These are phyloP conservation scores for Termitomyces sp. DNA, from an alignment of 768 basidiomycete genomes.

Conservation along the genomic window DNA sequence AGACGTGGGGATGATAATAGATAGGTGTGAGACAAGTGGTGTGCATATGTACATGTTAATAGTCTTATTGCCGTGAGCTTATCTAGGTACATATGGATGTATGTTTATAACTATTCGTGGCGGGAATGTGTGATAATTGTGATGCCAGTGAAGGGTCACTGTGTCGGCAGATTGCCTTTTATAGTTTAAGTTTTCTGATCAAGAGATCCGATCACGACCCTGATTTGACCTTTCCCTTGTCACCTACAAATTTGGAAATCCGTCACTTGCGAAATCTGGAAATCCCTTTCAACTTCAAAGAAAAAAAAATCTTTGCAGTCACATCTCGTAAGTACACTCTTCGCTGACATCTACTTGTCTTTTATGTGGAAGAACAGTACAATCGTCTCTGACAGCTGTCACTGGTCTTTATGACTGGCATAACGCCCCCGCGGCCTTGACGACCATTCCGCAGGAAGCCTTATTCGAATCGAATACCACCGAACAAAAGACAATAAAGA, in stretches of 20 bases:
- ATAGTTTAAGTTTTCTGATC: not conserved
- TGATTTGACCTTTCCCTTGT: constrained; percentile 16
- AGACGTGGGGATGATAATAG: too few relatives aligned
- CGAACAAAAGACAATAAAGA: constrained; percentile 18
- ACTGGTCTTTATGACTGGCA: not conserved
- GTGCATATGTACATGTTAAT: too few relatives aligned
- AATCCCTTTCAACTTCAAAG: constrained; percentile 14
- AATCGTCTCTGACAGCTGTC: too few relatives aligned
- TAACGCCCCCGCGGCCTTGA: not conserved
- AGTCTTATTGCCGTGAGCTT: too few relatives aligned
- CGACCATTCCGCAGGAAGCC: not conserved
- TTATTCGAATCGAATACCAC: too few relatives aligned
- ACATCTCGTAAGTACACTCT: not conserved
- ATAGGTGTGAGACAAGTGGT: too few relatives aligned
- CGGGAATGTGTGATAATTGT: not conserved
- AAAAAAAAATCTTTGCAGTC: not conserved
- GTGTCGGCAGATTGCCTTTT: constrained; percentile 4
- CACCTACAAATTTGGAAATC: not conserved
- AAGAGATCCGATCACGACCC: constrained; percentile 13
- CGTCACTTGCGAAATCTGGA: constrained; percentile 5
- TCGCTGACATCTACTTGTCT: not conserved
- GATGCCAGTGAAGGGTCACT: not conserved
- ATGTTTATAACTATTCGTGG: not conserved
- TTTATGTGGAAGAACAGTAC: too few relatives aligned
- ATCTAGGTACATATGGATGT: too few relatives aligned